Evolutionary conservation across 2,329 filamentous ascomycete genomes (phyloP), one percentile per base, ranked within the genome.

Genomic region (Phaeosphaeriaceae sp.): DNA sequence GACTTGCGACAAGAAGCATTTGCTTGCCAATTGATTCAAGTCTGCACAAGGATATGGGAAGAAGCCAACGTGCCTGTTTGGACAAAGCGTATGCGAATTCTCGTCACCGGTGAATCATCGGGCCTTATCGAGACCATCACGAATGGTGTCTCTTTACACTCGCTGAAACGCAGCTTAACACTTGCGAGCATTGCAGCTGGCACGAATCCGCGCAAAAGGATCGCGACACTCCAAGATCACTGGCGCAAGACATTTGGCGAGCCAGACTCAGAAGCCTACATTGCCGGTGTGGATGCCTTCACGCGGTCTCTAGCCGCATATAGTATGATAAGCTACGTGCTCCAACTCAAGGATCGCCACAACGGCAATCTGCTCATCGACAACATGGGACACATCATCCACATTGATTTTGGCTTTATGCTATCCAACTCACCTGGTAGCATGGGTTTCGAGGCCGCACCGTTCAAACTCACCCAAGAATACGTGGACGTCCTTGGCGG

Each of bases 331-430:
- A 91, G 88, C 56, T 95, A 95, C 72, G 82, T 95, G 50, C 82
- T 95, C 53, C 91, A 95, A 77, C 86, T 95, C 58, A 95, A 95
- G 75, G 91, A 95, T 71, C 85, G 91, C 13, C 91, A 95, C 75
- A 95, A 95, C 72, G 91, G 91, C 54, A 95, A 95, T 71, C 90
- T 95, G 15, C 84, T 95, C 58, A 90, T 95, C 69, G 91, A 94
- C 76, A 92, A 91, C 69, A 89, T 92, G 75, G 91, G 91, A 10
- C 91, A 95, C 73, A 93, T 94, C 56, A 88, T 95, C 60, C 91
- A 95, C 73, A 95, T 95, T 60, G 91, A 95, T 77, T 95, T 95
- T 76, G 91, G 91, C 54, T 95, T 95, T 75, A 94, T 95, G 90
- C 82, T 95, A 33, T 93, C 90, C 48, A 95, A 95, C 76, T 93